These are phyloP conservation scores for Lentinus brumalis DNA, from an alignment of 768 basidiomycete genomes.

Conservation along the genomic window DNA sequence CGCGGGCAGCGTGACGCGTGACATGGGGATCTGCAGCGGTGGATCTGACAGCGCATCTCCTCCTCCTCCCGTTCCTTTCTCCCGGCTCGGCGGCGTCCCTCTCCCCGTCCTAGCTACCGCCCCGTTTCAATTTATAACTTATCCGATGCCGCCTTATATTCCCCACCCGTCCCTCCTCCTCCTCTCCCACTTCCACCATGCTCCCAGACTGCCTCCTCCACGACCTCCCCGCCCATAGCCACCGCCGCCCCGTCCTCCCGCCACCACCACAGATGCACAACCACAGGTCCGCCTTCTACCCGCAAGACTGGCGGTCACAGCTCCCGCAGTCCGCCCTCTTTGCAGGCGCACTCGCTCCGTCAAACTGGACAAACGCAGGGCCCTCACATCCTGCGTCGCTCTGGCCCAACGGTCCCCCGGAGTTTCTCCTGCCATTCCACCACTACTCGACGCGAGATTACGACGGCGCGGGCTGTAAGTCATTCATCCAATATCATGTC, in stretches of 20 bases:
- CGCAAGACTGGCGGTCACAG: conserved; percentile 9
- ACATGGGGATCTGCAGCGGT: not conserved
- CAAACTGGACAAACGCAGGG: conserved; percentile 16
- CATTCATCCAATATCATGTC: not conserved
- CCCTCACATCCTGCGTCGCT: conserved; percentile 15
- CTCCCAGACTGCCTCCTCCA: conserved; percentile 24
- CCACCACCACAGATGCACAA: conserved; percentile 8
- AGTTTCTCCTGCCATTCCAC: conserved; percentile 22
- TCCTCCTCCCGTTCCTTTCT: conserved; percentile 1
- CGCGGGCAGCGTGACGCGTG: not conserved
- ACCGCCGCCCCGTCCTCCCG: conserved; percentile 8
- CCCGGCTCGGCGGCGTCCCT: conserved; percentile 21
- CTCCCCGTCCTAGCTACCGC: conserved; percentile 22
- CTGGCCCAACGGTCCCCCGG: conserved; percentile 17
- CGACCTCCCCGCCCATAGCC: conserved; percentile 21
- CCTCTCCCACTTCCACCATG: conserved; percentile 26
- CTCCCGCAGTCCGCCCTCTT: conserved; percentile 15
- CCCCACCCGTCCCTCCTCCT: conserved; percentile 10
- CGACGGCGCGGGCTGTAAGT: conserved; percentile 29
- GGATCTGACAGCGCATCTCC: conserved; percentile 9
- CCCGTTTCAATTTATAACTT: conserved; percentile 11
- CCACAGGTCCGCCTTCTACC: conserved; percentile 12
- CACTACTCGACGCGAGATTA: conserved; percentile 20
- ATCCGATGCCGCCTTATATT: conserved; percentile 19
- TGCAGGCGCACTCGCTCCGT: conserved; percentile 17